Conservation (phyloP, 768 basidiomycete genomes). For the Ephemerocybe angulata region DNA sequence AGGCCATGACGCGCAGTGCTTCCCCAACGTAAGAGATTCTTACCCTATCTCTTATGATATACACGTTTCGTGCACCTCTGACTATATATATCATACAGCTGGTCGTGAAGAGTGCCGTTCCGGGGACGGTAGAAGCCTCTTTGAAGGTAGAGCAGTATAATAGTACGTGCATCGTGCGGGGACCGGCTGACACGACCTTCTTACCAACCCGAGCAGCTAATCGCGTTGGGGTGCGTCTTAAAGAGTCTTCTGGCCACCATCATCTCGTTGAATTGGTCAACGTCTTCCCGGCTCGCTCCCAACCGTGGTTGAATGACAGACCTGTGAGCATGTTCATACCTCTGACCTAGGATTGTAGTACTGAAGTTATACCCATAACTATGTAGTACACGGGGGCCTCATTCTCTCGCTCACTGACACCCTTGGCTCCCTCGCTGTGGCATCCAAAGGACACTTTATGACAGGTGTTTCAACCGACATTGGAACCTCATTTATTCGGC, state of each 20-base stretch:
- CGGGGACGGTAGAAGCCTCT: conserved; percentile 66
- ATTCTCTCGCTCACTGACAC: conserved; percentile 82
- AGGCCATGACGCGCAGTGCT: conserved; percentile 81
- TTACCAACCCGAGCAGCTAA: conserved; percentile 65
- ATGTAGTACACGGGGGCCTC: conserved; percentile 78
- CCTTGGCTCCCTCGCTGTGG: conserved; percentile 79
- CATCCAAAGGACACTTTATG: conserved; percentile 79
- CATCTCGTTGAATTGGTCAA: too few relatives aligned
- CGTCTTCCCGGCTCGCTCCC: too few relatives aligned
- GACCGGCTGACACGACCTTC: neutral
- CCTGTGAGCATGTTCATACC: too few relatives aligned
- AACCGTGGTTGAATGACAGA: too few relatives aligned
- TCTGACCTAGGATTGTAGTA: too few relatives aligned
- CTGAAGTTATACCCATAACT: too few relatives aligned
- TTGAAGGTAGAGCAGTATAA: conserved; percentile 75
- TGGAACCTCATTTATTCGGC: conserved; percentile 72
- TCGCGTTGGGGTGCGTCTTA: conserved; percentile 73
- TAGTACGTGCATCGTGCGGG: conserved; percentile 37
- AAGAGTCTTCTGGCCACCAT: too few relatives aligned
- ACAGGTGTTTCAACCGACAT: conserved; percentile 87
- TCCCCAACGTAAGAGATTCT: conserved; percentile 58
- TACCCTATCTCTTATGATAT: neutral
- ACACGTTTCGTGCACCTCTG: conserved; percentile 7
- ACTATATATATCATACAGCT: conserved; percentile 41
- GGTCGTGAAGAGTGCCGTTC: conserved; percentile 59